Conservation (phyloP, 225 moss, liverwort and hornwort species). For the Rhytidiadelphus loreus region DNA sequence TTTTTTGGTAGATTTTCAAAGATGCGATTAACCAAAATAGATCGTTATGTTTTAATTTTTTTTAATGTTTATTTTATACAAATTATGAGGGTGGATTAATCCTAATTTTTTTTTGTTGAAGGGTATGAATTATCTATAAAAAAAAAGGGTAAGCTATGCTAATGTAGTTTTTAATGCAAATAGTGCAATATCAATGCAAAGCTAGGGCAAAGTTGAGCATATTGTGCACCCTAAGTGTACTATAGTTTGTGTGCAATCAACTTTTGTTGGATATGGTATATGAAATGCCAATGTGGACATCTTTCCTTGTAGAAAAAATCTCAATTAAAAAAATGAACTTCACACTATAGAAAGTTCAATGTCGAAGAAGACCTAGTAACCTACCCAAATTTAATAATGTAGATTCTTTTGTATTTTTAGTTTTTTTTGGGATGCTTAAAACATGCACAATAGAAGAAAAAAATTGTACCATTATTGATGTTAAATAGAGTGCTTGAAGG, state of each 20-base stretch:
- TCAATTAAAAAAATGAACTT: neutral
- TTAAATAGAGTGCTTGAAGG: neutral
- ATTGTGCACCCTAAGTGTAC: neutral
- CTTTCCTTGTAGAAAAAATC: neutral
- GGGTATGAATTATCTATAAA: too few relatives aligned
- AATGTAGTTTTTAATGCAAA: too few relatives aligned
- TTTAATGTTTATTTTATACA: too few relatives aligned
- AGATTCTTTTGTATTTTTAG: neutral
- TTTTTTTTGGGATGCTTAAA: neutral
- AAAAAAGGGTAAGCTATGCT: too few relatives aligned
- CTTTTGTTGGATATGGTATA: neutral
- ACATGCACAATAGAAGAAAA: rapidly evolving
- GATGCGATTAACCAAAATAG: neutral
- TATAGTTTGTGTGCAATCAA: neutral
- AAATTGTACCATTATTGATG: neutral
- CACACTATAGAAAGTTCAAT: neutral
- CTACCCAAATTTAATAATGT: neutral
- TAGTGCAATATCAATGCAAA: too few relatives aligned
- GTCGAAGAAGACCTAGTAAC: neutral
- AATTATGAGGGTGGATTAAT: too few relatives aligned
- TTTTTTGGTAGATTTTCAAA: neutral
- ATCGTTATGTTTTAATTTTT: neutral
- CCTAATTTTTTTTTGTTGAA: too few relatives aligned
- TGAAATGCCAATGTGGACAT: neutral
- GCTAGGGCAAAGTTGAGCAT: neutral